A percentile compares a stretch with the other conserved stretches of the same genome.
These are phyloP conservation scores for Venturia asperata DNA, from an alignment of 2,329 filamentous ascomycete species.

Conservation along the genomic window DNA sequence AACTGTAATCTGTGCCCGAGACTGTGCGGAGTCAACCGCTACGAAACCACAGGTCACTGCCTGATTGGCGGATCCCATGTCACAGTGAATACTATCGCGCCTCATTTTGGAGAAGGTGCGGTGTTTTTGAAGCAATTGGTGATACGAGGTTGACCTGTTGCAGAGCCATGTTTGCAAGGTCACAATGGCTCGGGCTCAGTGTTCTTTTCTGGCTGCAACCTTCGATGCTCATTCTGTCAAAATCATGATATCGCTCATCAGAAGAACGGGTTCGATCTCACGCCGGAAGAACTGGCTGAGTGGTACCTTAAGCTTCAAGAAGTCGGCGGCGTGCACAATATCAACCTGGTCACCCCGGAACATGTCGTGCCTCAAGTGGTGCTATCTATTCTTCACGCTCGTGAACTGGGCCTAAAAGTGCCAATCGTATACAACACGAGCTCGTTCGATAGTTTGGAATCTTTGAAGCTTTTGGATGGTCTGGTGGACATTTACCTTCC, in stretches of 20 bases:
- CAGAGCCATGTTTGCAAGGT: constrained; percentile 74
- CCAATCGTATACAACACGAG: constrained; percentile 84
- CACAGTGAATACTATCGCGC: constrained; percentile 77
- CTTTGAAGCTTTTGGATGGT: constrained; percentile 65
- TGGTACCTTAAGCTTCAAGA: constrained; percentile 81
- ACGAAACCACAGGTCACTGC: constrained; percentile 69
- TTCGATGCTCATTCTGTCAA: constrained; percentile 70
- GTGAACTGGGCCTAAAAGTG: constrained; percentile 59
- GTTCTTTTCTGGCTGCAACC: constrained; percentile 72
- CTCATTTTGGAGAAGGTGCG: constrained; percentile 65
- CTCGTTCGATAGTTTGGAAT: constrained; percentile 68
- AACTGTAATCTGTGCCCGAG: constrained; percentile 79
- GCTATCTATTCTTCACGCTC: constrained; percentile 65
- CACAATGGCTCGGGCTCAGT: constrained; percentile 73
- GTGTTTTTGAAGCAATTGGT: not conserved
- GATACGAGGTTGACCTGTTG: constrained; percentile 8
- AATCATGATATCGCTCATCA: constrained; percentile 80
- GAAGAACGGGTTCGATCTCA: constrained; percentile 71
- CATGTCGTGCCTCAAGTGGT: constrained; percentile 81
- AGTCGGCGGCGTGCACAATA: constrained; percentile 76
- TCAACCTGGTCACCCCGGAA: constrained; percentile 81
- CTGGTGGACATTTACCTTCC: constrained; percentile 82
- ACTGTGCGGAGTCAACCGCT: constrained; percentile 72
- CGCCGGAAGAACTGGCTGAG: constrained; percentile 68
- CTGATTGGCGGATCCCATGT: constrained; percentile 67